Evolutionary conservation across 2,329 filamentous ascomycete genomes (phyloP).

Genomic region (Ceratocystis lukuohia): DNA sequence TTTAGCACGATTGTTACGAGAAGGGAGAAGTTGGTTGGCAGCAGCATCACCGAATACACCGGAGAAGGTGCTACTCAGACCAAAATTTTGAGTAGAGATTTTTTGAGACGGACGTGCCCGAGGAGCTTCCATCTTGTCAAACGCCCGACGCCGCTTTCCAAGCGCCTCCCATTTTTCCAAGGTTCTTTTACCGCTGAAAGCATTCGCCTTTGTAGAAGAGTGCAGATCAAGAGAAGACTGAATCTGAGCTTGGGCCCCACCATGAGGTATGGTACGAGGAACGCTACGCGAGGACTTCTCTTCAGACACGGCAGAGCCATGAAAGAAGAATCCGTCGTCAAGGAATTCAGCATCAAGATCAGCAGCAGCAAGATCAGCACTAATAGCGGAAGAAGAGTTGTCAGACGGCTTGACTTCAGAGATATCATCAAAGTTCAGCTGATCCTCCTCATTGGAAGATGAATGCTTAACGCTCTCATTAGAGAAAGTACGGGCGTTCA

Average conservation of each 20-base stretch:
- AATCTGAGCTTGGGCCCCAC: slow-evolving; percentile 23
- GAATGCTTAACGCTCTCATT: slow-evolving; percentile 47
- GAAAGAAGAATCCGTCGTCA: slow-evolving; percentile 59
- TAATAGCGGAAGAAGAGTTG: slow-evolving; percentile 6
- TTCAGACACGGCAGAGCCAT: slow-evolving; percentile 34
- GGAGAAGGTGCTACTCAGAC: slow-evolving; percentile 3
- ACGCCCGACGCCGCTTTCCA: slow-evolving; percentile 67
- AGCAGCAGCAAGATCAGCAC: slow-evolving; percentile 28
- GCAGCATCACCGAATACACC: slow-evolving; percentile 11
- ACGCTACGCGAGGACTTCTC: slow-evolving; percentile 2
- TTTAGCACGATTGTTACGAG: slow-evolving; percentile 5
- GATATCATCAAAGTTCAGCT: slow-evolving; percentile 24
- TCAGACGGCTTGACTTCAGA: slow-evolving; percentile 22
- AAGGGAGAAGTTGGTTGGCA: slow-evolving; percentile 6
- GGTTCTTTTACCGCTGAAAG: slow-evolving; percentile 23
- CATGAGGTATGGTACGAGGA: slow-evolving; percentile 23
- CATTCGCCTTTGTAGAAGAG: not conserved
- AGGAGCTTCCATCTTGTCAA: slow-evolving; percentile 9
- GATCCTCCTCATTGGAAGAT: slow-evolving; percentile 18
- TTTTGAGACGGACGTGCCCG: not conserved
- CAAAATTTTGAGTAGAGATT: not conserved
- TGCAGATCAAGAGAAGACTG: not conserved
- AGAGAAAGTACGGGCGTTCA: slow-evolving; percentile 67
- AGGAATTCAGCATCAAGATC: slow-evolving; percentile 52
- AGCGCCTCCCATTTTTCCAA: slow-evolving; percentile 83